Evolutionary conservation across 345 rosid species (phyloP), one percentile per base, ranked within the genome.

Genomic region (Arabidopsis suecica): DNA sequence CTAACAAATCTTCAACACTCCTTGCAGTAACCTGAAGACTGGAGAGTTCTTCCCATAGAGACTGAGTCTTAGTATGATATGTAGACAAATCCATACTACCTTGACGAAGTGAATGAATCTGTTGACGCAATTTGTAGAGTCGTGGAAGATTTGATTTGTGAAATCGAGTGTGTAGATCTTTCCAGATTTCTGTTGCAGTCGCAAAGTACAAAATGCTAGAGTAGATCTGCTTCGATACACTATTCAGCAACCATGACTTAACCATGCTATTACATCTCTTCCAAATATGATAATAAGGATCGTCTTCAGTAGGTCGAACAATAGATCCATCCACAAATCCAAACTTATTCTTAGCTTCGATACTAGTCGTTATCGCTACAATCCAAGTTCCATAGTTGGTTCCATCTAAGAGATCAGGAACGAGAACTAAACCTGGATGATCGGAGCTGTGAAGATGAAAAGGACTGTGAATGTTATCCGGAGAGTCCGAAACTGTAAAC

Each of bases 1-100:
- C 16, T 0, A 55, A 0, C 1, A 55, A 6, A 1, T 6, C 60
- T 0, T 13, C 5, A 6, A 30, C 0, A 2, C 38, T 0, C 0
- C 10, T 0, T 0, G 37, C 37, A 2, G 38, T 5, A 0, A 3
- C 11, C 0, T 55, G 38, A 1, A 30, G 2, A 6, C 10, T 30
- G 0, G 60, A 13, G 0, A 30, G 4, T 1, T 55, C 60, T 30
- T 30, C 20, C 38, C 2, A 30, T 0, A 55, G 6, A 0, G 20
- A 13, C 1, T 55, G 60, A 30, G 60, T 55, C 0, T 30, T 3
- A 2, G 60, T 30, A 1, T 55, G 60, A 14, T 30, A 55, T 0
- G 60, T 6, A 0, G 60, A n/a, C 0, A 57, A 6, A n/a, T 57
- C 62, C 22, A 57, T 2, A 1, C 1, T 33, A 0, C 62, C 62